phyloP scores from a whole-genome alignment of 345 rosid species.

The Corchorus olitorius region DNA sequence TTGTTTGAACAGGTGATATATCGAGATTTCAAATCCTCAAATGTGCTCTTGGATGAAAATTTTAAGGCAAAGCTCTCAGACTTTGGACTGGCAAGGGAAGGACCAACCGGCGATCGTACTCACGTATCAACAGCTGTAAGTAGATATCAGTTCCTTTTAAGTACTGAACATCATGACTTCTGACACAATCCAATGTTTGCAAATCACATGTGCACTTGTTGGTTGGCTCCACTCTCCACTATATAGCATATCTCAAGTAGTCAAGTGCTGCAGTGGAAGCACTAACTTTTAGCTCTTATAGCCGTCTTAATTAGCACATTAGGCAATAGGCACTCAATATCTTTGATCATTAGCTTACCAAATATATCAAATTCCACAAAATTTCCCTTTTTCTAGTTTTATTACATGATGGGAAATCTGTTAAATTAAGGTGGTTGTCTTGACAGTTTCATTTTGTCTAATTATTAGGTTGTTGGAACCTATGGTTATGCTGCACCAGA shows the following conservation, averaged over 20 bases:
- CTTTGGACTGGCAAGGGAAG: slow-evolving; percentile 97
- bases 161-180: background rate
- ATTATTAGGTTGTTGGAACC: slow-evolving; percentile 78
- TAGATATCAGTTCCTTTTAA: background rate
- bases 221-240: background rate
- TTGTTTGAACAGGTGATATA: slow-evolving; percentile 66
- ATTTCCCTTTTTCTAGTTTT: background rate
- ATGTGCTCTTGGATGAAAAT: slow-evolving; percentile 72
- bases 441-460: slow-evolving; percentile 21
- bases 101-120: slow-evolving; percentile 71
- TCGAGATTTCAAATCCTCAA: slow-evolving; percentile 89
- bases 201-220: slow-evolving; percentile 11
- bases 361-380: background rate
- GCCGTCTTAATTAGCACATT: background rate
- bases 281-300: background rate
- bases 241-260: background rate
- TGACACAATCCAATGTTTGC: background rate
- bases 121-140: slow-evolving; percentile 90
- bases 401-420: background rate
- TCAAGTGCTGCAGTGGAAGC: background rate
- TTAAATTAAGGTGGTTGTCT: background rate
- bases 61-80: slow-evolving; percentile 82
- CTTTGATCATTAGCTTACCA: background rate
- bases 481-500: slow-evolving; percentile 94
- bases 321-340: background rate